These are phyloP conservation scores for Colletotrichum melonis DNA, from an alignment of 2,329 filamentous ascomycete genomes.

Conservation along the genomic window DNA sequence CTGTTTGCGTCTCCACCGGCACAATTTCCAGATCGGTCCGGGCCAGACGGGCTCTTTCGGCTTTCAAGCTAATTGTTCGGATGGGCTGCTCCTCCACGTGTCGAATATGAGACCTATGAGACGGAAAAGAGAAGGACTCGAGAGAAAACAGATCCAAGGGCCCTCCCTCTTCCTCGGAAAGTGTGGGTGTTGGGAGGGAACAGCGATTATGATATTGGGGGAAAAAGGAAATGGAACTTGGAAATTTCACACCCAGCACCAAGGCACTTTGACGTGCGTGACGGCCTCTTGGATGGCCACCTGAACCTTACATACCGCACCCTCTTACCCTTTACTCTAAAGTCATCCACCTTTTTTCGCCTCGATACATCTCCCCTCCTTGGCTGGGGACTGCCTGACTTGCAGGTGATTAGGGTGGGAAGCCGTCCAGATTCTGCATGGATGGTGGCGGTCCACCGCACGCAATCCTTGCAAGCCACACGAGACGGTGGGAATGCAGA, in stretches of 20 bases:
- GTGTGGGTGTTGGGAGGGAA: conserved; percentile 15
- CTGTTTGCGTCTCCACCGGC: conserved; percentile 30
- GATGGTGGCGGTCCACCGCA: conserved; percentile 28
- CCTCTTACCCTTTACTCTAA: conserved; percentile 31
- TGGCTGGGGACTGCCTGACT: conserved; percentile 36
- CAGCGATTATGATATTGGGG: conserved; percentile 29
- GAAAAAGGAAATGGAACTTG: not conserved
- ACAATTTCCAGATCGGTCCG: conserved; percentile 24
- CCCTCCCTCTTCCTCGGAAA: not conserved
- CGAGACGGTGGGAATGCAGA: conserved; percentile 30
- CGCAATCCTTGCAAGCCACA: conserved; percentile 35
- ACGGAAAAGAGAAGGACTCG: conserved; percentile 4
- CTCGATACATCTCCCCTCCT: conserved; percentile 21
- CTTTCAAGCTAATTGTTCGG: conserved; percentile 12
- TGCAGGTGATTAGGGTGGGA: conserved; percentile 36
- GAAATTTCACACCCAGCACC: conserved; percentile 7
- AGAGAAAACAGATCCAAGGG: not conserved
- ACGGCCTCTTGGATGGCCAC: conserved; percentile 29
- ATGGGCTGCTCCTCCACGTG: conserved; percentile 28
- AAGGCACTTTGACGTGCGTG: conserved; percentile 27
- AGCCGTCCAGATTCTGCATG: conserved; percentile 36
- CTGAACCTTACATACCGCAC: conserved; percentile 36
- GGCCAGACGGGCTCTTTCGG: conserved; percentile 14
- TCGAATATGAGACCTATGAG: conserved; percentile 25
- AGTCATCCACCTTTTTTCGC: conserved; percentile 26